Evolutionary conservation across 129 eudicot species (phyloP), one percentile per base, ranked within the genome.

Genomic region (Artemisia tridentata): DNA sequence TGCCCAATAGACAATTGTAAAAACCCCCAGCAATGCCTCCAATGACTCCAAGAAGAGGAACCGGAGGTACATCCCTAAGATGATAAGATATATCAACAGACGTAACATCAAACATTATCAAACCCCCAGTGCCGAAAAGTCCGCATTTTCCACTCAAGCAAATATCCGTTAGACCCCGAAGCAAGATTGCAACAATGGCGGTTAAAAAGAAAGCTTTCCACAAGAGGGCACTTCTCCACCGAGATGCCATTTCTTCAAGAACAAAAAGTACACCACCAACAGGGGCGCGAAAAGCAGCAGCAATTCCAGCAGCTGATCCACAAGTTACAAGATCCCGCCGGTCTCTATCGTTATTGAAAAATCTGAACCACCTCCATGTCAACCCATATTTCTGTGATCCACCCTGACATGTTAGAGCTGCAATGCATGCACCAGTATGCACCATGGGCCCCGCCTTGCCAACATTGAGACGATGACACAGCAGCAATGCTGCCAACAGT

Each of bases 171-270:
- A 93, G 65, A 68, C 87, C 88, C 53, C 96, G 90, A 75, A 93
- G 98, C 71, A 89, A 72, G 56, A 93, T 84, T 56, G 98, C 97
- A 71, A 89, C 98, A 19, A 93, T 70, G 20, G 92, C 90, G 7
- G 97, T 84, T 16, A 92, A 75, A 77, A 93, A 93, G 83, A 89
- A 93, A 72, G 96, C 81, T 82, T 96, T 83, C 98, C 98, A 93
- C 66, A 93, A 72, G 50, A 93, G 91, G n/a, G 98, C 95, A 87
- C 98, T 85, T 87, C 98, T 89, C 96, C 98, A 92, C 98, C 98
- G 89, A 69, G 98, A 89, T 78, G 98, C 88, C 98, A 93, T 93
- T 84, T 89, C 97, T 80, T 93, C 98, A 62, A 93, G 82, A 58
- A 97, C 92, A 84, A 93, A 93, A 69, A 93, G 79, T 63, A 93